phyloP scores from a whole-genome alignment of 2,329 filamentous ascomycete genomes.

The Purpureocillium takamizusanense region DNA sequence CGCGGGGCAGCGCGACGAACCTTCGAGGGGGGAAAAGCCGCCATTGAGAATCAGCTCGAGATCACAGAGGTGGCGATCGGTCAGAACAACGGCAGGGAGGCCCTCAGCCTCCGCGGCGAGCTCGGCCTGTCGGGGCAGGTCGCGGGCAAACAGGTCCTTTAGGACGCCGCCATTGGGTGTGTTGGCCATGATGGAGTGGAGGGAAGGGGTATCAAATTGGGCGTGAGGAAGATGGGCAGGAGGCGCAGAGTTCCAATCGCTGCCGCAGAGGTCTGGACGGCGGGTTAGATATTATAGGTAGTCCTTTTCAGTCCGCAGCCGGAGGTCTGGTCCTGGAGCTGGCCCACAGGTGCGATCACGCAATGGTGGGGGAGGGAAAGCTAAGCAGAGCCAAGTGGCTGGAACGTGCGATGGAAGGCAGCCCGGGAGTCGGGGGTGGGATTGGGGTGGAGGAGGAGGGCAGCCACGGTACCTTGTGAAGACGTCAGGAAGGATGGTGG shows the following conservation, averaged over 20 bases:
- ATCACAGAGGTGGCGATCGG: conserved; percentile 94
- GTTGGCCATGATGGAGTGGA: conserved; percentile 48
- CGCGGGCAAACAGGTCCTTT: conserved; percentile 94
- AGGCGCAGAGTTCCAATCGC: background rate
- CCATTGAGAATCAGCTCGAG: conserved; percentile 95
- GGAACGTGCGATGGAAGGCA: conserved; percentile 6
- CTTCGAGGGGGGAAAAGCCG: conserved; percentile 95
- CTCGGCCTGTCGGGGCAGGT: conserved; percentile 72
- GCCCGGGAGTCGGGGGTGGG: background rate
- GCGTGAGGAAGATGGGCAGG: background rate
- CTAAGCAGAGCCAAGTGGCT: conserved; percentile 3
- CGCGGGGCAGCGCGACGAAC: conserved; percentile 38
- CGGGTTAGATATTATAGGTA: background rate
- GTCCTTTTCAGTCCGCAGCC: conserved; percentile 1
- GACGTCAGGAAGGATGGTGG: no score
- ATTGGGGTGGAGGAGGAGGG: background rate
- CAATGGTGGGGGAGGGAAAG: conserved; percentile 20
- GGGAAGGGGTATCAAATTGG: conserved; percentile 4
- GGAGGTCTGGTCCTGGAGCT: background rate
- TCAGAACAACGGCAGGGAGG: conserved; percentile 75
- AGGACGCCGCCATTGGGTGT: conserved; percentile 83
- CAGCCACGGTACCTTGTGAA: background rate
- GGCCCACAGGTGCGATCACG: conserved; percentile 14
- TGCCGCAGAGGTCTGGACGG: background rate
- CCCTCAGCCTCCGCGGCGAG: conserved; percentile 77